phyloP scores from a whole-genome alignment of 2,329 filamentous ascomycete genomes.

The Hymenoscyphus albidus region DNA sequence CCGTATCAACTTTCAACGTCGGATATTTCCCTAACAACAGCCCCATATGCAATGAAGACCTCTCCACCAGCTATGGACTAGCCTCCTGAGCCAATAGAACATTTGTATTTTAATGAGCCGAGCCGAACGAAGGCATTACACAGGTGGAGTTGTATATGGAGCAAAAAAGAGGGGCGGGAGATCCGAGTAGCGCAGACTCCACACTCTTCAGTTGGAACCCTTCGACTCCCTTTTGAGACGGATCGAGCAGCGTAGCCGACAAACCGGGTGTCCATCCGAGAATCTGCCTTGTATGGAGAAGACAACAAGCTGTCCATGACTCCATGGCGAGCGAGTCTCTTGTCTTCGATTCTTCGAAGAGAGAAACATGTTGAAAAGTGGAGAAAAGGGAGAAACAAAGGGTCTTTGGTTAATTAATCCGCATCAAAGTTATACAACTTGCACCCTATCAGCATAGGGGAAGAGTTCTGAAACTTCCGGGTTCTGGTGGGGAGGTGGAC shows the following conservation, averaged over 20 bases:
- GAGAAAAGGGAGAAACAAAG: neutral
- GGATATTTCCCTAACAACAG: no score
- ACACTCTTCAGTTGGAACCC: no score
- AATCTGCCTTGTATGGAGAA: neutral
- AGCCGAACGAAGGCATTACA: no score
- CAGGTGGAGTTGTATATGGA: no score
- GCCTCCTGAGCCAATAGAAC: no score
- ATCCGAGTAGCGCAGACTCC: no score
- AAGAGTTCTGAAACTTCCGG: constrained; percentile 4
- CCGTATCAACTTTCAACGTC: no score
- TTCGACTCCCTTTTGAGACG: neutral
- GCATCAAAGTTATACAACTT: neutral
- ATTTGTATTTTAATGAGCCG: no score
- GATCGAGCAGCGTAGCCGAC: neutral
- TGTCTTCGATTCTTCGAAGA: neutral
- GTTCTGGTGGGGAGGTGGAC: neutral
- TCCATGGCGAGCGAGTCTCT: neutral
- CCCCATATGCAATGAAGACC: no score
- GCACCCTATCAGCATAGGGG: neutral
- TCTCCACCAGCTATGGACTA: no score
- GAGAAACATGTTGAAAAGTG: neutral
- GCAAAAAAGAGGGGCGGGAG: no score
- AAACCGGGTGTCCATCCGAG: neutral
- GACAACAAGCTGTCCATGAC: neutral
- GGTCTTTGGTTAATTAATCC: neutral